Percentiles rank a stretch among this genome's conserved stretches.
Conservation (phyloP, 768 basidiomycete genomes). For the Leccinum aurantiacum region DNA sequence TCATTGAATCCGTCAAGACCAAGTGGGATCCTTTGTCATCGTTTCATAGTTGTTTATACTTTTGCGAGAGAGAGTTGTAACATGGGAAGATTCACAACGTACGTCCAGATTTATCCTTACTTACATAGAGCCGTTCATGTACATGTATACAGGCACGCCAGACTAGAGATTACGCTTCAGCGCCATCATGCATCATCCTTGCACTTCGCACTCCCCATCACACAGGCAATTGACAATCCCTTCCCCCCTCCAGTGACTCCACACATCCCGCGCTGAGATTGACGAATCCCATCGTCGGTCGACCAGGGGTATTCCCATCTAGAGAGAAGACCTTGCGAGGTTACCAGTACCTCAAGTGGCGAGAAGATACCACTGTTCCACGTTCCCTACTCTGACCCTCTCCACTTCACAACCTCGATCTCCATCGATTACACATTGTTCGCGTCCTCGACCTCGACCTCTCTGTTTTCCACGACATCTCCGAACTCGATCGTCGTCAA, state of each 20-base stretch:
- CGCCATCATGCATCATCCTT: no score
- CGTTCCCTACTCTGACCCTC: no score
- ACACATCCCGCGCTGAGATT: background rate
- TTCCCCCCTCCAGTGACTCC: background rate
- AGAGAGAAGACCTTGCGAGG: no score
- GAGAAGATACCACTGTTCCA: no score
- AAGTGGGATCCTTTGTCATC: slow-evolving; percentile 50
- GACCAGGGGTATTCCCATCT: background rate
- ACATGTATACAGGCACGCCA: no score
- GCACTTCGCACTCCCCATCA: no score
- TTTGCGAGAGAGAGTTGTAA: slow-evolving; percentile 30
- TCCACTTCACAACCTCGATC: background rate
- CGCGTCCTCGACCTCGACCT: background rate
- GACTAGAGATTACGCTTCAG: no score
- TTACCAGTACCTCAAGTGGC: no score
- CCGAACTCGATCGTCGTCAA: background rate
- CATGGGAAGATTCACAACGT: no score
- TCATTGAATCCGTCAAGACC: slow-evolving; percentile 69
- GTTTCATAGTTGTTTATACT: slow-evolving; percentile 12
- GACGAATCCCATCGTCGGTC: background rate
- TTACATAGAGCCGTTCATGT: no score
- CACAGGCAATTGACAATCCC: background rate
- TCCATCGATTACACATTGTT: background rate
- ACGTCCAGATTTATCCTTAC: no score
- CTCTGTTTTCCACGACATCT: background rate